These are phyloP conservation scores for Trichoderma asperelloides DNA, from an alignment of 495 filamentous ascomycete genomes.

Conservation along the genomic window DNA sequence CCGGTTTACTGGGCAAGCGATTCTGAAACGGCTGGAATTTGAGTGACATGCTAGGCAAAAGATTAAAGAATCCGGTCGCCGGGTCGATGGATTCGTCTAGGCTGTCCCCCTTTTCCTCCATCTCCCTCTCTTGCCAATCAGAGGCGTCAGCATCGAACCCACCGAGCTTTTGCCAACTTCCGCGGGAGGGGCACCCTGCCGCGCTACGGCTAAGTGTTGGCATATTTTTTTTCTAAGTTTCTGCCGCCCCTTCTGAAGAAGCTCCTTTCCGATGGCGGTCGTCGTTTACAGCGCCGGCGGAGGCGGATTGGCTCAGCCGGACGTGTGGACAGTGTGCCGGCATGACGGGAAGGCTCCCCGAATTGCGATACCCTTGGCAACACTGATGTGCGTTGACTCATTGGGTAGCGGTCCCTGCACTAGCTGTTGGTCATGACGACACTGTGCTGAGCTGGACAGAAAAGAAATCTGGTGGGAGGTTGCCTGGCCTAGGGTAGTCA, in stretches of 20 bases:
- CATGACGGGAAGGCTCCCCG: neutral
- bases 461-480: neutral
- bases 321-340: neutral
- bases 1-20: conserved; percentile 1
- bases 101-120: neutral
- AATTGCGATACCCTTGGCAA: neutral
- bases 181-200: neutral
- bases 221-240: neutral
- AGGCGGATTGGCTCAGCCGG: conserved; percentile 2
- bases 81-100: neutral
- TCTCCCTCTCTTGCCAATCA: neutral
- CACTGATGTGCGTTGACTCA: conserved; percentile 1
- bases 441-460: neutral
- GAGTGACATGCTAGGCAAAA: neutral
- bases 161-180: neutral
- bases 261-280: neutral
- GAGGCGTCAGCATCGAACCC: neutral
- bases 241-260: neutral
- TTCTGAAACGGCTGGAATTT: neutral
- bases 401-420: conserved; percentile 1
- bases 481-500: neutral
- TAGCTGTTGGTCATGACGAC: conserved; percentile 3
- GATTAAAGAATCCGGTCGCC: neutral
- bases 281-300: neutral
- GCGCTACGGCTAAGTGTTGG: conserved; percentile 6